Percentiles rank a stretch among this genome's conserved stretches.
These are phyloP conservation scores for Curvularia verruculosa DNA, from an alignment of 2,329 filamentous ascomycete genomes.

Conservation along the genomic window DNA sequence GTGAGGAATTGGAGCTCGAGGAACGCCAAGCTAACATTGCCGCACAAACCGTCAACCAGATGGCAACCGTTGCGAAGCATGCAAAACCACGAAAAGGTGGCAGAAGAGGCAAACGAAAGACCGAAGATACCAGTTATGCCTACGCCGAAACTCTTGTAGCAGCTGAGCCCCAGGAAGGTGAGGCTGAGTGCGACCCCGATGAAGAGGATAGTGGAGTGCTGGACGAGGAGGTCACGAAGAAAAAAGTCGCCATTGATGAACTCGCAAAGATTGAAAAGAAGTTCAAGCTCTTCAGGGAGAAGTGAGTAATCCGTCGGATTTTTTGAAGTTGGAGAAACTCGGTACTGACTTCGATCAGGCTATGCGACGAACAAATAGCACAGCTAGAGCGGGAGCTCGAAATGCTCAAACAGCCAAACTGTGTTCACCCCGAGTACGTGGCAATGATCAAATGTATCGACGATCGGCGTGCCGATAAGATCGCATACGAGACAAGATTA, in stretches of 20 bases:
- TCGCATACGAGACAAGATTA: constrained; percentile 75
- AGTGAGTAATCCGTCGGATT: constrained; percentile 56
- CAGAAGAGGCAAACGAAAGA: constrained; percentile 61
- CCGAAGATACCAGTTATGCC: constrained; percentile 40
- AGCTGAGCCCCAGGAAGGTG: constrained; percentile 67
- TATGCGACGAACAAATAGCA: constrained; percentile 87
- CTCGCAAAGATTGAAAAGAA: constrained; percentile 83
- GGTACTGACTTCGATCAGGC: constrained; percentile 57
- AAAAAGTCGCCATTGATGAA: constrained; percentile 79
- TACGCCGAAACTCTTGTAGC: constrained; percentile 57
- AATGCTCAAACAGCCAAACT: constrained; percentile 63
- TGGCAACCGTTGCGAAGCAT: constrained; percentile 46
- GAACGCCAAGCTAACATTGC: constrained; percentile 44
- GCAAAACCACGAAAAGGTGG: constrained; percentile 47
- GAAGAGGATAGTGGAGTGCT: constrained; percentile 47
- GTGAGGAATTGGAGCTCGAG: constrained; percentile 43
- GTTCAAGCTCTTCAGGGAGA: constrained; percentile 83
- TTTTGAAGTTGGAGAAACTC: constrained; percentile 4
- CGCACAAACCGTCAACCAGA: constrained; percentile 39
- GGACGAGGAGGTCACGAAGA: constrained; percentile 68
- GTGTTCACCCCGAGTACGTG: constrained; percentile 86
- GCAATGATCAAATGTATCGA: constrained; percentile 89
- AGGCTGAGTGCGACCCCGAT: constrained; percentile 55
- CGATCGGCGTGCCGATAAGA: constrained; percentile 78
- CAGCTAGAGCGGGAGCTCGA: constrained; percentile 74